phyloP scores from a whole-genome alignment of 129 eudicot genomes.

The Ambrosia artemisiifolia region DNA sequence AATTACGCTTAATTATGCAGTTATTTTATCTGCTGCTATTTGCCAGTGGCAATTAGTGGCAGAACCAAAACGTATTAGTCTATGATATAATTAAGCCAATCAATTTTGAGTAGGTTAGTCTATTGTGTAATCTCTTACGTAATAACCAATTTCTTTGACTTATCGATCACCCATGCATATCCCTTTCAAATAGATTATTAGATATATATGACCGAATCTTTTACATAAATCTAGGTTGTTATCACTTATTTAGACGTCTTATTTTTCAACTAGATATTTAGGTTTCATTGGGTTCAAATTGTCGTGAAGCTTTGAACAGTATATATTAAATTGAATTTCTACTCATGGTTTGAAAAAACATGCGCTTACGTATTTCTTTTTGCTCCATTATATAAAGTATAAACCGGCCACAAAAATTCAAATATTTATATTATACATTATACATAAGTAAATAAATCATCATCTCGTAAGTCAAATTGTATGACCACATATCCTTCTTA shows the following conservation, averaged over 20 bases:
- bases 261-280: background rate
- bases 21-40: no score
- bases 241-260: background rate
- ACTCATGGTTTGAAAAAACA: constrained; percentile 4
- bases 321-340: background rate
- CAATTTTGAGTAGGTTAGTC: no score
- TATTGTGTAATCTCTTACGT: no score
- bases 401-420: background rate
- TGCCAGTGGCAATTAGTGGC: no score
- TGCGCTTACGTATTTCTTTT: background rate
- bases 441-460: background rate
- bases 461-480: background rate
- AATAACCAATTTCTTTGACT: no score
- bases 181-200: no score
- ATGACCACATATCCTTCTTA: background rate
- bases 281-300: constrained; percentile 1
- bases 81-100: no score
- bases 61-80: no score
- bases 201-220: background rate
- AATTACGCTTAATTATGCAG: no score
- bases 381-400: constrained; percentile 3
- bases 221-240: background rate
- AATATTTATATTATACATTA: background rate
- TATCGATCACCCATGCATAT: no score
- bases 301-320: background rate